phyloP scores from a whole-genome alignment of 495 filamentous ascomycete genomes.

The Penicillium dipodomyicola region DNA sequence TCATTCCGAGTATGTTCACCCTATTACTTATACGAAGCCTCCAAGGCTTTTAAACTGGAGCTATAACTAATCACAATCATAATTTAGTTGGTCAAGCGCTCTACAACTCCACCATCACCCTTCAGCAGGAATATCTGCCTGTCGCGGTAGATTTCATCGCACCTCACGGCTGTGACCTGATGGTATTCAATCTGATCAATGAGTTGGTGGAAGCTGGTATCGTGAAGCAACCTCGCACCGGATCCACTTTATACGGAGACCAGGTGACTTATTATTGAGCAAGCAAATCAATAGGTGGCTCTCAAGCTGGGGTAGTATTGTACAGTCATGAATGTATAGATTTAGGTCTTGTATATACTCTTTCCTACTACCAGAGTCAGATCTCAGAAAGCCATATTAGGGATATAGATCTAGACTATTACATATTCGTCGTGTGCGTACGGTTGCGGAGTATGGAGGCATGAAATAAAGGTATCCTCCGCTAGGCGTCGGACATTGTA shows the following conservation, averaged over 20 bases:
- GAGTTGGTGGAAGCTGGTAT: neutral
- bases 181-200: neutral
- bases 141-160: neutral
- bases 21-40: neutral
- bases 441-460: too few relatives aligned
- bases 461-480: too few relatives aligned
- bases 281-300: neutral
- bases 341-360: neutral
- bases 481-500: too few relatives aligned
- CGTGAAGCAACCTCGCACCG: neutral
- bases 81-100: neutral
- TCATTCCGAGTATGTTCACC: neutral
- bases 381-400: too few relatives aligned
- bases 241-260: neutral
- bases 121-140: neutral
- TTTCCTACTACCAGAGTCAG: too few relatives aligned
- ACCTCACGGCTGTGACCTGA: neutral
- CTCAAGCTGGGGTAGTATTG: neutral
- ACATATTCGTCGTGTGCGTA: too few relatives aligned
- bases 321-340: neutral
- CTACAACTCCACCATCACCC: neutral
- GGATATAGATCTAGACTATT: too few relatives aligned
- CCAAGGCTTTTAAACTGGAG: neutral
- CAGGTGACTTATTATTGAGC: neutral
- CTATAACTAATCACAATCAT: neutral